These are phyloP conservation scores for Cladosporium cucumerinum DNA, from an alignment of 2,329 filamentous ascomycete species.

Conservation along the genomic window DNA sequence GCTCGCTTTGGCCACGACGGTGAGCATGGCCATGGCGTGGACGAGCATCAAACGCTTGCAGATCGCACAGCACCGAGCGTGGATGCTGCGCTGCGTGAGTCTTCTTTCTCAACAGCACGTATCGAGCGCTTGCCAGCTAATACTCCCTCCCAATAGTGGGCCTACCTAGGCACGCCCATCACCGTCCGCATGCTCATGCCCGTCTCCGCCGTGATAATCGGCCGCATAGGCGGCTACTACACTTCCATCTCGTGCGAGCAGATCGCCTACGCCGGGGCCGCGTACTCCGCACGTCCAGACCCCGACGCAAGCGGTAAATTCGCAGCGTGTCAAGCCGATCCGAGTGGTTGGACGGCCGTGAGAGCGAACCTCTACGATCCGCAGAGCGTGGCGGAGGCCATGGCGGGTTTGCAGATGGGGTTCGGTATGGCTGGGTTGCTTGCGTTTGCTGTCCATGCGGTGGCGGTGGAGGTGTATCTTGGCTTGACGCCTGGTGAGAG, in stretches of 20 bases:
- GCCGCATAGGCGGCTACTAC: conserved; percentile 35
- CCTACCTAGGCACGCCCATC: conserved; percentile 44
- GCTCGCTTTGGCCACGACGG: conserved; percentile 46
- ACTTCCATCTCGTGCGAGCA: conserved; percentile 47
- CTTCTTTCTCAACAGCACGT: neutral
- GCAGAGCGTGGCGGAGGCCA: conserved; percentile 33
- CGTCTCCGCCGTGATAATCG: conserved; percentile 41
- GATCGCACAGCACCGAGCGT: conserved; percentile 61
- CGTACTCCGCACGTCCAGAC: conserved; percentile 22
- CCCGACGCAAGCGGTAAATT: conserved; percentile 31
- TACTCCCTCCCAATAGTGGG: neutral
- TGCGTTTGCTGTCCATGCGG: conserved; percentile 49
- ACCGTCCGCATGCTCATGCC: conserved; percentile 51
- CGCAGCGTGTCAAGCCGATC: conserved; percentile 46
- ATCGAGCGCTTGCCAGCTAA: neutral
- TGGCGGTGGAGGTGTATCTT: conserved; percentile 45
- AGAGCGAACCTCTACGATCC: conserved; percentile 27
- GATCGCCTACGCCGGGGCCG: conserved; percentile 40
- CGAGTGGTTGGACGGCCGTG: conserved; percentile 33
- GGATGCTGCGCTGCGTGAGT: conserved; percentile 54
- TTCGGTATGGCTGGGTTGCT: conserved; percentile 57
- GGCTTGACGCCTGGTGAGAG: conserved; percentile 53
- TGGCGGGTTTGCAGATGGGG: conserved; percentile 44
- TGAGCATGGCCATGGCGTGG: conserved; percentile 47
- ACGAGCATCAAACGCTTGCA: conserved; percentile 59